A percentile compares a stretch with the other conserved stretches of the same genome.
These are phyloP conservation scores for Rhizophlyctis rosea DNA, from an alignment of 192 early-diverging fungal species.

Conservation along the genomic window DNA sequence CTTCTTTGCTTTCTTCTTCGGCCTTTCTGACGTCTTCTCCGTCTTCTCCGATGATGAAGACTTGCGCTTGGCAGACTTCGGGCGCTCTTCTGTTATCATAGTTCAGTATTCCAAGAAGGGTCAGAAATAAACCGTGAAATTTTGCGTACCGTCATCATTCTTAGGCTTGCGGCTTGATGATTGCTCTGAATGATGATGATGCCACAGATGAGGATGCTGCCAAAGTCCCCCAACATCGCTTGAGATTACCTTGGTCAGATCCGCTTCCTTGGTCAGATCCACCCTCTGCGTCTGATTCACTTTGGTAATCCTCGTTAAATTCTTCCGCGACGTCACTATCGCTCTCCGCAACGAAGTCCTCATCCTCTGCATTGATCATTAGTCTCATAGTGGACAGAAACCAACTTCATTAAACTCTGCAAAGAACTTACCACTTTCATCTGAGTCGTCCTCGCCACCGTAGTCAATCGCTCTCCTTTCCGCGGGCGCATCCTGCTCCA, in stretches of 20 bases:
- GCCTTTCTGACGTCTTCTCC: constrained; percentile 12
- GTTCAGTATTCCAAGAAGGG: no score
- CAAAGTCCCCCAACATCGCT: no score
- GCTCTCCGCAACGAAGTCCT: constrained; percentile 77
- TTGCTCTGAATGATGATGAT: no score
- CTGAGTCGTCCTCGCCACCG: constrained; percentile 34
- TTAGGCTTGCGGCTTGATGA: no score
- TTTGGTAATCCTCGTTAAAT: constrained; percentile 38
- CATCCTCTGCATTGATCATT: constrained; percentile 54
- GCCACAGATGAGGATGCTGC: no score
- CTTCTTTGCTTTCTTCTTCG: constrained; percentile 61
- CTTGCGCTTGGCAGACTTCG: neutral
- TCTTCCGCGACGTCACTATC: constrained; percentile 46
- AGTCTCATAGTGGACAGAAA: neutral
- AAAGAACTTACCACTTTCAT: constrained; percentile 28
- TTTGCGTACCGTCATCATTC: no score
- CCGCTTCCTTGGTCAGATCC: constrained; percentile 17
- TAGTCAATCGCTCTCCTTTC: constrained; percentile 14
- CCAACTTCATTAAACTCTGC: neutral
- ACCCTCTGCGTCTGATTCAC: constrained; percentile 33
- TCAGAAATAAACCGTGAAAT: no score
- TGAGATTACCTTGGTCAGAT: constrained; percentile 18
- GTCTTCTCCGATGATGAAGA: no score
- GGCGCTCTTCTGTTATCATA: neutral
- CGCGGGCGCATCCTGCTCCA: constrained; percentile 45